These are phyloP conservation scores for Suhomyces maxii DNA, from an alignment of 1,139 yeast genomes.

Conservation along the genomic window DNA sequence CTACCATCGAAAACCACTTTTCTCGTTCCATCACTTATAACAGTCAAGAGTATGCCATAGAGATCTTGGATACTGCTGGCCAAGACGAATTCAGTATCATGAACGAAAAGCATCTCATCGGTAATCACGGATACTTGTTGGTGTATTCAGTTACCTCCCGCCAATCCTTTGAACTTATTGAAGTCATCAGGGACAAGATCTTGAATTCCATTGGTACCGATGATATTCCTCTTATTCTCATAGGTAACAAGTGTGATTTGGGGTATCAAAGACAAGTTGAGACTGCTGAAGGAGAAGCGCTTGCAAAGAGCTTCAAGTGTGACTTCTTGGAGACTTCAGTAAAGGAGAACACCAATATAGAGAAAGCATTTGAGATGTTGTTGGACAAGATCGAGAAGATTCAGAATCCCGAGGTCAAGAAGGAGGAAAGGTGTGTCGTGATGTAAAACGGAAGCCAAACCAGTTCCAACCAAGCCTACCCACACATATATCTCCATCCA, in stretches of 20 bases:
- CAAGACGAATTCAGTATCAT: constrained; percentile 87
- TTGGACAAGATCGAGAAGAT: constrained; percentile 69
- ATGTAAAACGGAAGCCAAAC: constrained; percentile 19
- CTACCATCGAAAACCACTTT: constrained; percentile 90
- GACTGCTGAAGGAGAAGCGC: constrained; percentile 58
- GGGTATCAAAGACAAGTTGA: constrained; percentile 65
- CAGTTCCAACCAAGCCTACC: no score
- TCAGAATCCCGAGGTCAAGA: constrained; percentile 47
- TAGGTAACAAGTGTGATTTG: constrained; percentile 83
- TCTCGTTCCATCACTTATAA: constrained; percentile 68
- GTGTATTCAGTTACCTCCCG: constrained; percentile 82
- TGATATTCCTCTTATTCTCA: constrained; percentile 73
- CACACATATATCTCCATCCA: no score
- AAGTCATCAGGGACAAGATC: constrained; percentile 80
- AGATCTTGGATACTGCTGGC: constrained; percentile 93
- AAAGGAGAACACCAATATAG: constrained; percentile 67
- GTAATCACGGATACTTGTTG: constrained; percentile 81
- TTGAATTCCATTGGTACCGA: constrained; percentile 74
- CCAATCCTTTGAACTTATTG: constrained; percentile 76
- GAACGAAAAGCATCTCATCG: constrained; percentile 79
- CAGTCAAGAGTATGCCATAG: constrained; percentile 78
- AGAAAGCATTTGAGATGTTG: constrained; percentile 62
- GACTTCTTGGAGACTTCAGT: constrained; percentile 84
- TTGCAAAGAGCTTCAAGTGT: constrained; percentile 64
- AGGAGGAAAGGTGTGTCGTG: constrained; percentile 41